Percentiles rank a stretch among this genome's conserved stretches.
phyloP scores from a whole-genome alignment of 2,329 filamentous ascomycete species.

The Akanthomyces uredinophilus region DNA sequence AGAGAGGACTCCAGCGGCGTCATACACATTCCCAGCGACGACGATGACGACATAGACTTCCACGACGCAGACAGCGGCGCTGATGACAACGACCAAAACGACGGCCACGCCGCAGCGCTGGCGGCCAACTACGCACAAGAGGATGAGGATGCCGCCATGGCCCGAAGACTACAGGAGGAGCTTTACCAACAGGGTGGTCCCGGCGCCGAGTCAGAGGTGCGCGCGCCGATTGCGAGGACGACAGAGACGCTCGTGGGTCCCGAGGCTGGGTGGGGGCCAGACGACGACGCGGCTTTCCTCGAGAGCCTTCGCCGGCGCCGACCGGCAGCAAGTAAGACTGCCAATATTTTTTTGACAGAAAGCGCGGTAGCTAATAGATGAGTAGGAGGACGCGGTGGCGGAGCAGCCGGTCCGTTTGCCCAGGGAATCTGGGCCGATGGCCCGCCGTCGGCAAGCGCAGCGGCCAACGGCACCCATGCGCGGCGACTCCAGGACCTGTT shows the following conservation, averaged over 20 bases:
- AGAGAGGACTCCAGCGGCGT: constrained; percentile 34
- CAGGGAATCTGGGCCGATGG: constrained; percentile 35
- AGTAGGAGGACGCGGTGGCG: constrained; percentile 17
- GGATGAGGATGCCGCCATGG: constrained; percentile 92
- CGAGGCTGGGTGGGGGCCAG: constrained; percentile 41
- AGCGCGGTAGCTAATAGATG: constrained; percentile 6
- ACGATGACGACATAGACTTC: constrained; percentile 41
- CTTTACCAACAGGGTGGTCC: constrained; percentile 59
- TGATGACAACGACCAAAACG: constrained; percentile 35
- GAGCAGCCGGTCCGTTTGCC: constrained; percentile 31
- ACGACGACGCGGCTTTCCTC: constrained; percentile 54
- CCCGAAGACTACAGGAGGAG: constrained; percentile 85
- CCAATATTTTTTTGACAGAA: background rate
- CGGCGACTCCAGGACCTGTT: constrained; percentile 85
- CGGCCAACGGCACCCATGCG: constrained; percentile 58
- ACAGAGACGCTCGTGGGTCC: constrained; percentile 88
- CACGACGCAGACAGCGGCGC: constrained; percentile 23
- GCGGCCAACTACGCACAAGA: constrained; percentile 49
- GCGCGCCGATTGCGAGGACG: constrained; percentile 85
- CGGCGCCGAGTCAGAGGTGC: constrained; percentile 56
- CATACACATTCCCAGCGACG: constrained; percentile 73
- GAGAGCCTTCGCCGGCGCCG: constrained; percentile 56
- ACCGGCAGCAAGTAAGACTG: constrained; percentile 27
- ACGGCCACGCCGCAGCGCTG: constrained; percentile 35
- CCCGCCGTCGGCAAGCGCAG: constrained; percentile 18